Evolutionary conservation across 2,329 filamentous ascomycete genomes (phyloP).

Genomic region (Phialemoniopsis sp.): DNA sequence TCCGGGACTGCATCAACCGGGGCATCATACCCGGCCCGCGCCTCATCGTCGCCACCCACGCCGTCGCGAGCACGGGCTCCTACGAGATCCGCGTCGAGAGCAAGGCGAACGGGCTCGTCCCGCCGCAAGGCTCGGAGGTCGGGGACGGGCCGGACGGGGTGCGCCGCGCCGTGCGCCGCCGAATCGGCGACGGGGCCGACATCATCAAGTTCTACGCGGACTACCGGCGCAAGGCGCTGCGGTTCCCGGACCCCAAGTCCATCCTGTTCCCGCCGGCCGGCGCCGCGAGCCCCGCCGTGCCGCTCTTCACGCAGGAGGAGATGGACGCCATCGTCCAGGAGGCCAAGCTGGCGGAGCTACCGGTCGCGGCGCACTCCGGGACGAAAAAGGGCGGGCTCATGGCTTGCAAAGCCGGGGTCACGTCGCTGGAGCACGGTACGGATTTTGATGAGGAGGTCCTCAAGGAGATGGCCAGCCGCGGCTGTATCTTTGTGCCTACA

Average conservation of each 20-base stretch:
- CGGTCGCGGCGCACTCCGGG: constrained; percentile 32
- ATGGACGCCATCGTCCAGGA: constrained; percentile 38
- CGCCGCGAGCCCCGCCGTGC: constrained; percentile 25
- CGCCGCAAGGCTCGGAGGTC: constrained; percentile 36
- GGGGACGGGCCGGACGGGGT: constrained; percentile 25
- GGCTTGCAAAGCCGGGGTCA: constrained; percentile 35
- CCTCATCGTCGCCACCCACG: constrained; percentile 44
- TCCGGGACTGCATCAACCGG: constrained; percentile 43
- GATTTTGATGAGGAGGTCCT: constrained; percentile 31
- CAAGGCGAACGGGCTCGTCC: constrained; percentile 14
- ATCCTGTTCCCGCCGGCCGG: constrained; percentile 13
- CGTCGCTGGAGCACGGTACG: constrained; percentile 35
- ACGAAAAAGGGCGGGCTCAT: constrained; percentile 30
- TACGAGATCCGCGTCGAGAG: constrained; percentile 43
- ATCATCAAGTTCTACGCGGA: constrained; percentile 42
- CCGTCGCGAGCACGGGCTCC: constrained; percentile 37
- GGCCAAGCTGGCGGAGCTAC: constrained; percentile 27
- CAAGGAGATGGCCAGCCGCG: constrained; percentile 36
- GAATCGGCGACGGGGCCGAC: constrained; percentile 36
- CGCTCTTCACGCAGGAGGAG: constrained; percentile 37
- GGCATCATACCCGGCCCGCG: constrained; percentile 47
- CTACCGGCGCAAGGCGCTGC: constrained; percentile 30
- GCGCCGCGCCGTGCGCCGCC: constrained; percentile 32
- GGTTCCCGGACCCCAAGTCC: constrained; percentile 22
- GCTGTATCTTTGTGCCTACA: constrained; percentile 42